These are phyloP conservation scores for Coemansia sp. DNA, from an alignment of 371 early-diverging fungal genomes.

Conservation along the genomic window DNA sequence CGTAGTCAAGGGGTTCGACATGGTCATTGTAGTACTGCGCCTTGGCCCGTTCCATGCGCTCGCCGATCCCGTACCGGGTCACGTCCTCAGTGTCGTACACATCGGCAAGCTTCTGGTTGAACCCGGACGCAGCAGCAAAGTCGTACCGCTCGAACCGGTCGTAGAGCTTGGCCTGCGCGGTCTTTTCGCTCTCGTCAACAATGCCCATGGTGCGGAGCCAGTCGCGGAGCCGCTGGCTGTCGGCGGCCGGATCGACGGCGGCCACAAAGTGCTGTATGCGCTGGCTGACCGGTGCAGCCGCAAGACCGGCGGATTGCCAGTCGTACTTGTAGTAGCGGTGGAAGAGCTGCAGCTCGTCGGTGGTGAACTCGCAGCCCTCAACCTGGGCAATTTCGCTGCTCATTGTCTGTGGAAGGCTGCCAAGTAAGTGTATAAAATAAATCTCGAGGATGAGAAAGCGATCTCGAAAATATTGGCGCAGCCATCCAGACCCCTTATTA, in stretches of 20 bases:
- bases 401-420: background rate
- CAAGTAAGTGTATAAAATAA: background rate
- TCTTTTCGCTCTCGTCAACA: constrained; percentile 10
- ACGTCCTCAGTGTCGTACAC: constrained; percentile 13
- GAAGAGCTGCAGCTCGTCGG: constrained; percentile 47
- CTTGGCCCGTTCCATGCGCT: constrained; percentile 41
- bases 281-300: constrained; percentile 8
- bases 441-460: background rate
- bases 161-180: constrained; percentile 17
- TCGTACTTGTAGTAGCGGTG: constrained; percentile 36
- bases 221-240: constrained; percentile 20
- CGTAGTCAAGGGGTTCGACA: constrained; percentile 23
- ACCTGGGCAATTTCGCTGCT: constrained; percentile 31
- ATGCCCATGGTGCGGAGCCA: constrained; percentile 46
- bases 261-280: constrained; percentile 27
- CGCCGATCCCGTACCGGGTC: constrained; percentile 23
- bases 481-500: background rate
- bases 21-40: constrained; percentile 30
- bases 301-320: constrained; percentile 12
- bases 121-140: constrained; percentile 37
- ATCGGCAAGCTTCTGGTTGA: constrained; percentile 25
- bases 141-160: constrained; percentile 38
- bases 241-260: constrained; percentile 7
- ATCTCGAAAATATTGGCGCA: background rate
- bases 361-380: constrained; percentile 38